A percentile compares a stretch with the other conserved stretches of the same genome.
These are phyloP conservation scores for Diplodia sapinea DNA, from an alignment of 2,329 filamentous ascomycete species.

Conservation along the genomic window DNA sequence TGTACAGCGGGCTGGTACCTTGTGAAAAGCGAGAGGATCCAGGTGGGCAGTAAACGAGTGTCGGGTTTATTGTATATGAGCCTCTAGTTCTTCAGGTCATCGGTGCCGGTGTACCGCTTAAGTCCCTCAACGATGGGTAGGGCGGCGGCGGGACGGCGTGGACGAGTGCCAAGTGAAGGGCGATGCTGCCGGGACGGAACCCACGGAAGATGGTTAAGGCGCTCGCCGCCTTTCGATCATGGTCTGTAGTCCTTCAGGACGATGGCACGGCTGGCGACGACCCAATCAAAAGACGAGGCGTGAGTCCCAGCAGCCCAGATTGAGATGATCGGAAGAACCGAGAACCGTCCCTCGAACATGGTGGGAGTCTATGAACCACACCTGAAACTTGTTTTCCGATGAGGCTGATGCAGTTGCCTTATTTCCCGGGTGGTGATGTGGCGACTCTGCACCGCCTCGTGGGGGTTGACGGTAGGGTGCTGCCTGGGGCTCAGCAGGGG, in stretches of 20 bases:
- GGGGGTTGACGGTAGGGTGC: neutral
- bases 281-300: neutral
- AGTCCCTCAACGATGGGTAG: neutral
- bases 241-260: conserved; percentile 13
- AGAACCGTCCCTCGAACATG: neutral
- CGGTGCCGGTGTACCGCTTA: neutral
- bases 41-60: neutral
- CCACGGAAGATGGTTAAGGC: neutral
- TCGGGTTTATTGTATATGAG: neutral
- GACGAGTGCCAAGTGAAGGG: neutral
- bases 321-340: neutral
- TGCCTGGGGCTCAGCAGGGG: conserved; percentile 10
- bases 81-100: neutral
- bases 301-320: neutral
- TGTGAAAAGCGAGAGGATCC: neutral
- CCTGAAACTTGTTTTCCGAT: conserved; percentile 10
- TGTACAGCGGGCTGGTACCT: too few species aligned
- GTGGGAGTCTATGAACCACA: neutral
- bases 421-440: neutral
- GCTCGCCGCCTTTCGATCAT: neutral
- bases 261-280: neutral
- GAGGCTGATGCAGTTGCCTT: conserved; percentile 5
- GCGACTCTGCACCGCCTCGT: conserved; percentile 16
- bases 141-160: conserved; percentile 1
- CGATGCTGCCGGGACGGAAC: neutral